phyloP scores from a whole-genome alignment of 2,329 filamentous ascomycete species.

The Sphaerulina vaccinii region DNA sequence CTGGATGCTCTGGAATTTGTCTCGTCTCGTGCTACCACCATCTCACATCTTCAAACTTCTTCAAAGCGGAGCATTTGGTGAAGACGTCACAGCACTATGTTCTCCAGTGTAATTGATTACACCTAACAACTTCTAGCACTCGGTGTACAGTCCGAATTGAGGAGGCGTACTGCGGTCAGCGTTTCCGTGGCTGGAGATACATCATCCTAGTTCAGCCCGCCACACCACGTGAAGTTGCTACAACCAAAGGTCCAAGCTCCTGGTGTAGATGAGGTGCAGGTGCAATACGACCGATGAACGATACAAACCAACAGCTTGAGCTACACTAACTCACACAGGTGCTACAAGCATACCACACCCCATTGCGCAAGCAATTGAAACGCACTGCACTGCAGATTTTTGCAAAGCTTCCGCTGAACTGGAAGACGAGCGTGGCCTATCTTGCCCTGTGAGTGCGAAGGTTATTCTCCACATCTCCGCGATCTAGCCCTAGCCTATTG shows the following conservation, averaged over 20 bases:
- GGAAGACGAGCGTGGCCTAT: no score
- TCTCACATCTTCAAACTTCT: background rate
- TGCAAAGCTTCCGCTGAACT: no score
- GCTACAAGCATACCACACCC: no score
- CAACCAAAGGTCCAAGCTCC: constrained; percentile 2
- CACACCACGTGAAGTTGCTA: background rate
- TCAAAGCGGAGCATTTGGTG: background rate
- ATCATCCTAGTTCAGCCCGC: background rate
- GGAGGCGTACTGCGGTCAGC: background rate
- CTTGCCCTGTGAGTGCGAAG: constrained; percentile 5
- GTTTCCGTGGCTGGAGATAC: background rate
- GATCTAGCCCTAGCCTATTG: constrained; percentile 5
- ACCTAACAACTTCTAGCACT: background rate
- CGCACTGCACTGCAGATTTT: no score
- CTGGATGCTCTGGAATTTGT: background rate
- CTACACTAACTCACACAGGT: no score
- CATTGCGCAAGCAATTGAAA: no score
- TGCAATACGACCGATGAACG: no score
- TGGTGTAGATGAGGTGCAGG: background rate
- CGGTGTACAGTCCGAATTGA: background rate
- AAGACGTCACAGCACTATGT: background rate
- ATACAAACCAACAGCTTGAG: no score
- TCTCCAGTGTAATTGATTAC: background rate
- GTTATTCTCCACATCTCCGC: background rate
- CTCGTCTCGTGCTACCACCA: background rate